Evolutionary conservation across 495 filamentous ascomycete genomes (phyloP).

Genomic region (Neurospora pannonica): DNA sequence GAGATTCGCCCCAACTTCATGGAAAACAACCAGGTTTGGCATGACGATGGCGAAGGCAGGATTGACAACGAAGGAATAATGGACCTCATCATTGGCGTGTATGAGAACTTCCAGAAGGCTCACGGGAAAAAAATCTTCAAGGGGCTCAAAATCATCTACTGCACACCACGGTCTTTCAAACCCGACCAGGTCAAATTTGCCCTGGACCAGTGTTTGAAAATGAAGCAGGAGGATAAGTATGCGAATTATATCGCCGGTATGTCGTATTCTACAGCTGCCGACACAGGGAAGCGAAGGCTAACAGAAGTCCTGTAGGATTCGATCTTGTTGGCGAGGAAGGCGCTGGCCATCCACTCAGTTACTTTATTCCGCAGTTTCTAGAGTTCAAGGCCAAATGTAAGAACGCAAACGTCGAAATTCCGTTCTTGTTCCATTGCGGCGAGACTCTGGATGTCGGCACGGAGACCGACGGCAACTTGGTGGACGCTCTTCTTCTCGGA

Average conservation of each 20-base stretch:
- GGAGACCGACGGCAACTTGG: slow-evolving; percentile 73
- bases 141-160: slow-evolving; percentile 45
- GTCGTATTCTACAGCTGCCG: slow-evolving; percentile 1
- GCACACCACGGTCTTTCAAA: slow-evolving; percentile 44
- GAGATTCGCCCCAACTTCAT: slow-evolving; percentile 51
- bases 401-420: slow-evolving; percentile 65
- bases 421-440: slow-evolving; percentile 91
- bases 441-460: slow-evolving; percentile 74
- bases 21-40: slow-evolving; percentile 41
- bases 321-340: slow-evolving; percentile 87
- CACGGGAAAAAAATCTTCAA: slow-evolving; percentile 21
- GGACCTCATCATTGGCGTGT: slow-evolving; percentile 40
- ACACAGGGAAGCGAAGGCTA: background rate
- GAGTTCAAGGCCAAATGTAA: slow-evolving; percentile 69
- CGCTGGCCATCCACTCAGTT: slow-evolving; percentile 55
- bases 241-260: slow-evolving; percentile 57
- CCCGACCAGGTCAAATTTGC: slow-evolving; percentile 49
- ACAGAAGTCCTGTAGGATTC: slow-evolving; percentile 43
- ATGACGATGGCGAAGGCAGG: slow-evolving; percentile 30
- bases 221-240: slow-evolving; percentile 65
- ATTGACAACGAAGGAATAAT: slow-evolving; percentile 40
- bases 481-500: slow-evolving; percentile 76
- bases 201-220: slow-evolving; percentile 68
- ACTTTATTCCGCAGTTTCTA: slow-evolving; percentile 67
- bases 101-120: slow-evolving; percentile 32